Percentiles rank a stretch among this genome's conserved stretches.
Evolutionary conservation across 305 asterid species (phyloP).

Genomic region (Fraxinus albicans): DNA sequence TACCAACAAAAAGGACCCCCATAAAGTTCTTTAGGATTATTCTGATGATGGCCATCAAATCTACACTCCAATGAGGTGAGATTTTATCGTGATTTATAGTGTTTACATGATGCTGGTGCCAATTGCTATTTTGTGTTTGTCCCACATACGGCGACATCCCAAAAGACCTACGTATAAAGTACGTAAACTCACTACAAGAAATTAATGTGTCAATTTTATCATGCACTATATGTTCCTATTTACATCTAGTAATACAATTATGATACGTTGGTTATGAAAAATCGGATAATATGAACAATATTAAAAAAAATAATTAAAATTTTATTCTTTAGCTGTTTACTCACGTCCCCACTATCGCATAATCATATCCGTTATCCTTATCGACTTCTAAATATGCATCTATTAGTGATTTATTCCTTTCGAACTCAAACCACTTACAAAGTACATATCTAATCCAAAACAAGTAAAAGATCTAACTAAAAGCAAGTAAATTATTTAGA

Average conservation of each 20-base stretch:
- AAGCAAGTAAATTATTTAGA: not conserved
- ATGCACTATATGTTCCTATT: not conserved
- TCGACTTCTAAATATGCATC: not conserved
- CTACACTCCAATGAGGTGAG: not conserved
- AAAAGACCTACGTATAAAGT: not conserved
- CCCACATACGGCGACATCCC: not conserved
- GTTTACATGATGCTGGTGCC: not conserved
- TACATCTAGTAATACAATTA: not conserved
- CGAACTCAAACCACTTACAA: not conserved
- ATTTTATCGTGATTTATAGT: not conserved
- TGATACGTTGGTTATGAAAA: not conserved
- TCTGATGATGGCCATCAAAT: not conserved
- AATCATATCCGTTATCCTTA: not conserved
- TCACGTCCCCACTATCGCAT: not conserved
- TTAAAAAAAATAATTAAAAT: not conserved
- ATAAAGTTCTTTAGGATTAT: not conserved
- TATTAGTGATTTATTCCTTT: not conserved
- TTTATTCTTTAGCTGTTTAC: not conserved
- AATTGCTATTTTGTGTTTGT: not conserved
- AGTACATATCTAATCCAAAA: not conserved
- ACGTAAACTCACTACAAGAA: not conserved
- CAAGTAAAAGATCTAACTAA: not conserved
- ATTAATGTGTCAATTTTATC: not conserved
- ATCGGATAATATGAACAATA: not conserved
- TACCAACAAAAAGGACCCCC: not conserved